A percentile compares a stretch with the other conserved stretches of the same genome.
Evolutionary conservation across 164 flowering plant genomes (phyloP).

Genomic region (Piper betle): DNA sequence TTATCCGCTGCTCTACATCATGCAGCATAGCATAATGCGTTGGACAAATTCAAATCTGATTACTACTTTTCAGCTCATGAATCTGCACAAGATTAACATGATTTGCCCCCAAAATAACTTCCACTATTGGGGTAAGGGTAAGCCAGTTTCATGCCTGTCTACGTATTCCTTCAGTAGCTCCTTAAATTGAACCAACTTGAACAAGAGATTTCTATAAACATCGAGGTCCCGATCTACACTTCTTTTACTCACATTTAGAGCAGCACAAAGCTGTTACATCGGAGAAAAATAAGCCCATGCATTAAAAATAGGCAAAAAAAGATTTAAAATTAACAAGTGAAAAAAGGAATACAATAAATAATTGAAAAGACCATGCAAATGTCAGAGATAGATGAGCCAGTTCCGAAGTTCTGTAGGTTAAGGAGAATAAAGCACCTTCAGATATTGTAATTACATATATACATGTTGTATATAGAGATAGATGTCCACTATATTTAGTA

Average conservation of each 20-base stretch:
- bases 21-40: neutral
- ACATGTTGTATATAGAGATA: too few species aligned
- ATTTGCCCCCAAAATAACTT: too few species aligned
- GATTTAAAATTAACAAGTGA: neutral
- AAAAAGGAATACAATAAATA: neutral
- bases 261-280: slow-evolving; percentile 89
- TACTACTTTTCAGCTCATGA: too few species aligned
- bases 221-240: slow-evolving; percentile 95
- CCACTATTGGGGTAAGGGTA: too few species aligned
- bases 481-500: too few species aligned
- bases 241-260: slow-evolving; percentile 65
- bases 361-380: neutral
- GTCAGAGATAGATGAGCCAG: too few species aligned
- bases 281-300: too few species aligned
- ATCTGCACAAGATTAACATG: too few species aligned
- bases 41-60: neutral
- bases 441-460: too few species aligned
- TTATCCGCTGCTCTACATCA: neutral
- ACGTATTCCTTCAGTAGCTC: slow-evolving; percentile 85
- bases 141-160: slow-evolving; percentile 46
- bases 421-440: too few species aligned
- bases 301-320: neutral
- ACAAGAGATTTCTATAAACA: slow-evolving; percentile 86
- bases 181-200: slow-evolving; percentile 92
- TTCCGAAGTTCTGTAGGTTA: too few species aligned